Evolutionary conservation across 352 stramenopile species (phyloP), one percentile per base, ranked within the genome.

Genomic region (Phytopythium montanum): DNA sequence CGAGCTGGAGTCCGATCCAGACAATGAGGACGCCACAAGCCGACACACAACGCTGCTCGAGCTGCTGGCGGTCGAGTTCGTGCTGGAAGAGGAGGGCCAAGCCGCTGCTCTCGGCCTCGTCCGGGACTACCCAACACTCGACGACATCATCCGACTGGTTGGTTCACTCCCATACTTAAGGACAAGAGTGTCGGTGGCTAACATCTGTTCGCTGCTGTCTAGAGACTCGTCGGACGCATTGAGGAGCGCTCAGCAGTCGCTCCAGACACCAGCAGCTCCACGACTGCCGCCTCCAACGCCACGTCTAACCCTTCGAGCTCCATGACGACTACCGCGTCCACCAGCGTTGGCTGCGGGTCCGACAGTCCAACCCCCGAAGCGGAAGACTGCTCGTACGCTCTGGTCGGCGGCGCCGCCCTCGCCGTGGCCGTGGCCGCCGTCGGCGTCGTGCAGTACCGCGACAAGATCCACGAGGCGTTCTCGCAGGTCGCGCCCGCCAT

Each of bases 321-420:
- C 23, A 14, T 23, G 9, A 45, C 16, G 28, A 59, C 13, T 6
- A 3, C n/a, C 1, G 23, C 29, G 7, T 23, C 31, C 2, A 18
- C 29, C 44, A 48, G 28, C 21, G 5, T 18, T 14, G n/a, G n/a
- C 21, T 51, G 39, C 25, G 33, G 31, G 7, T 52, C 31, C 33
- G 52, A 33, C 25, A 55, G 12, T 12, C 13, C 10, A 16, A 33
- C n/a, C 14, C 12, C 23, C 28, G 54, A 52, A 31, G n/a, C 68
- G n/a, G 59, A 73, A 0, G 72, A 84, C 33, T 64, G 73, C 14
- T 66, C 59, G 28, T 83, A 82, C 49, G 58, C 72, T 16, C 60
- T 79, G 45, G 67, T 91, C 19, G 81, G 81, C 13, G 74, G 73
- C 28, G 71, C 75, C 18, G 81, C 73, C 5, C 57, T 88, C 26